A percentile compares a stretch with the other conserved stretches of the same genome.
These are phyloP conservation scores for Cladosporium oxysporum DNA, from an alignment of 2,329 filamentous ascomycete genomes.

Conservation along the genomic window DNA sequence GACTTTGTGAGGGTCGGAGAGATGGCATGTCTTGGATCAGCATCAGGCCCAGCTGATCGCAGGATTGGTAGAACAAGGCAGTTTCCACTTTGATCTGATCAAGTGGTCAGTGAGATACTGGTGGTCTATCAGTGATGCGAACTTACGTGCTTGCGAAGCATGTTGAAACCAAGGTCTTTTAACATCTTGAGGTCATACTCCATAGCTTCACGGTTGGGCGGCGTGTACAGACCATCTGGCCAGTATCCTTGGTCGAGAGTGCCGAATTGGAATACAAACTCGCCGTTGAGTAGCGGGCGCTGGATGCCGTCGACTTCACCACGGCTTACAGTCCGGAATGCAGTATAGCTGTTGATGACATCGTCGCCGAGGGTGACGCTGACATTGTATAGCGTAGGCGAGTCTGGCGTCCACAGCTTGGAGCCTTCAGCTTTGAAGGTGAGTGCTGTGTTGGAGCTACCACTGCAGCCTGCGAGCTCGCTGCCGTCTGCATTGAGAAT, in stretches of 20 bases:
- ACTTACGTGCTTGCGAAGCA: constrained; percentile 67
- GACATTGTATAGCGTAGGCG: constrained; percentile 63
- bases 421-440: constrained; percentile 56
- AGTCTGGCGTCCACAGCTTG: constrained; percentile 63
- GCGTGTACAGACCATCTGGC: constrained; percentile 66
- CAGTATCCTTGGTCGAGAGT: constrained; percentile 70
- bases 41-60: constrained; percentile 63
- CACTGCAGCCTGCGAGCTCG: constrained; percentile 45
- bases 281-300: constrained; percentile 63
- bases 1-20: constrained; percentile 46
- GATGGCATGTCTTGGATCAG: constrained; percentile 72
- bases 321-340: constrained; percentile 63
- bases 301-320: constrained; percentile 58
- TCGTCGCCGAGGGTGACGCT: constrained; percentile 56
- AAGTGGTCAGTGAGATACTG: neutral
- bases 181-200: constrained; percentile 62
- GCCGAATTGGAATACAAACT: constrained; percentile 66
- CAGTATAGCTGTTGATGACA: constrained; percentile 62
- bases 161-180: constrained; percentile 67
- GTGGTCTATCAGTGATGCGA: too few species aligned
- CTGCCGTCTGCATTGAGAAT: constrained; percentile 20
- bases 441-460: constrained; percentile 53
- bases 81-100: constrained; percentile 63
- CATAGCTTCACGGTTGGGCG: constrained; percentile 66
- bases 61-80: constrained; percentile 65